These are phyloP conservation scores for Bolboschoenus planiculmis DNA, from an alignment of 176 grass and related monocot species.

Conservation along the genomic window DNA sequence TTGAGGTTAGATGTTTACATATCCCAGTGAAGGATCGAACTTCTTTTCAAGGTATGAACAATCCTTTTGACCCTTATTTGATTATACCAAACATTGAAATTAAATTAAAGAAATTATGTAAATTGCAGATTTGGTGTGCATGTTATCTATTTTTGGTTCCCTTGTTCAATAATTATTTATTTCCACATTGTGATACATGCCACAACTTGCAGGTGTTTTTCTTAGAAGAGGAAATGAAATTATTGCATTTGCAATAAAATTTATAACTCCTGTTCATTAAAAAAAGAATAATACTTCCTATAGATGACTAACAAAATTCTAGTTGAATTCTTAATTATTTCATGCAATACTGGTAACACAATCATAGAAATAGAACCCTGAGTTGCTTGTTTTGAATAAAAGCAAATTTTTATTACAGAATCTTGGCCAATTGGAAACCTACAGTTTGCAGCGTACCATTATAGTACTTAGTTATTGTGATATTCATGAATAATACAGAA, in stretches of 20 bases:
- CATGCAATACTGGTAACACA: not conserved
- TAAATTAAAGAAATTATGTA: not conserved
- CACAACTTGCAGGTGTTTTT: not conserved
- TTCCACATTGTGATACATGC: not conserved
- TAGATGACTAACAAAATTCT: not conserved
- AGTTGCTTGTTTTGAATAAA: not conserved
- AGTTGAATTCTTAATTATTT: not conserved
- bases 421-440: not conserved
- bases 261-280: not conserved
- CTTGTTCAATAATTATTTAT: not conserved
- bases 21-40: constrained; percentile 87
- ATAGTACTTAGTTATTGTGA: not conserved
- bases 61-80: not conserved
- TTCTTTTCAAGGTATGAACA: constrained; percentile 63
- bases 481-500: not conserved
- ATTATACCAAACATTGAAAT: not conserved
- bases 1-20: constrained; percentile 83
- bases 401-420: not conserved
- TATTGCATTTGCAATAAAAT: not conserved
- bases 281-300: not conserved
- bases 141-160: not conserved
- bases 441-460: not conserved
- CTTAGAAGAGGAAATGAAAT: not conserved
- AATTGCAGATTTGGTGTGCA: not conserved
- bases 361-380: not conserved